Percentiles rank a stretch among this genome's conserved stretches.
Evolutionary conservation across 2,329 filamentous ascomycete species (phyloP).

Genomic region (Botrytis fabae): DNA sequence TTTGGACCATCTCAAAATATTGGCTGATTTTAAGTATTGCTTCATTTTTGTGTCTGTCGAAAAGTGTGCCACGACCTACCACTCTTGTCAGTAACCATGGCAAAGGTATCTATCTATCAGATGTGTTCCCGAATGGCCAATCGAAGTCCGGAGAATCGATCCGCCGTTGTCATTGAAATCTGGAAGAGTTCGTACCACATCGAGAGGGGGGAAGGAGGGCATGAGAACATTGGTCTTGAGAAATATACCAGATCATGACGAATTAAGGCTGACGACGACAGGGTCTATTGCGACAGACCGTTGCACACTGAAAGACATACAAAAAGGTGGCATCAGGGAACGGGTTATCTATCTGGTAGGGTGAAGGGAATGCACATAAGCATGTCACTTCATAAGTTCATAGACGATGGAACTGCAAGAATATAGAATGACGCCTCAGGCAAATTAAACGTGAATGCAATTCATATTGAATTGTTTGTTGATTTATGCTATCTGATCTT

Average conservation of each 20-base stretch:
- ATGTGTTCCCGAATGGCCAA: neutral
- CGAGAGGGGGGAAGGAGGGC: neutral
- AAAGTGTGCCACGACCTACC: neutral
- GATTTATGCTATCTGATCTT: neutral
- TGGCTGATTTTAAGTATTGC: too few species aligned
- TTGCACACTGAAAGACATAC: neutral
- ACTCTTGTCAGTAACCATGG: neutral
- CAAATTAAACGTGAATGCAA: neutral
- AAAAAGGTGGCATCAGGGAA: too few species aligned
- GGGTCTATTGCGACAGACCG: neutral
- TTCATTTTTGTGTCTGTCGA: neutral
- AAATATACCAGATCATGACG: neutral
- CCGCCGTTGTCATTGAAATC: neutral
- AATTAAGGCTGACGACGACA: neutral
- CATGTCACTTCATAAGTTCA: neutral
- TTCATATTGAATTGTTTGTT: neutral
- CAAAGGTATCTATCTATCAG: neutral
- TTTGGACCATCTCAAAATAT: neutral
- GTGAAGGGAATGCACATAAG: neutral
- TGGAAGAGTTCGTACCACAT: neutral
- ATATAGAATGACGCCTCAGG: neutral
- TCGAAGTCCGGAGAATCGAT: neutral
- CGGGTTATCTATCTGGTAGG: neutral
- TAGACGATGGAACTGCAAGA: neutral
- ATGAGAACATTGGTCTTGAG: neutral